Evolutionary conservation across 805 yeast species (phyloP), one percentile per base, ranked within the genome.

Genomic region (Vanderwaltozyma yarrowii): DNA sequence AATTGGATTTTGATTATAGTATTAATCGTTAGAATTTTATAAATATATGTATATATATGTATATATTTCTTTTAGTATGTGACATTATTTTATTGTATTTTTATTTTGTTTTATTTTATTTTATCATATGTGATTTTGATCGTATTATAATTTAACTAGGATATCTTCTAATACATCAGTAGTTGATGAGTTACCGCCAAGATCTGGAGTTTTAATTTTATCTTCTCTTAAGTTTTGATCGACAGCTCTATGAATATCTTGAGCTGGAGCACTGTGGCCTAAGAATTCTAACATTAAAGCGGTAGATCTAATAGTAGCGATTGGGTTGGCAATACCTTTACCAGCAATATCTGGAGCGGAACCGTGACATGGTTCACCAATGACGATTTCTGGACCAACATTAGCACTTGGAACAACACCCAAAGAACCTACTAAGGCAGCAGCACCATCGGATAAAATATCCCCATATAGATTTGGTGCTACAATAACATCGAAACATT

Each of bases 291-390:
- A 76, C 95, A 92, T 80, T 61, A 92, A 72, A 40, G 97, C 98
- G 42, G 96, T 80, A 23, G 98, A 92, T 69, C 98, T 80, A 60
- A 92, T 89, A 36, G 98, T 92, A 40, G 98, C 98, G 56, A 92
- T 79, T 48, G 98, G 98, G 74, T 89, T 89, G 37, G 96, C 75
- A 52, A 86, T 84, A 54, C 92, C 92, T 64, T 74, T 79, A 52
- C 98, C 98, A 61, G 88, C 95, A 50, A 92, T 92, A 63, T 92
- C 98, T 40, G 98, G 98, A 39, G 98, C 98, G 40, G 95, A 84
- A 45, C 98, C 98, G 67, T 92, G 98, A 61, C 96, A 88, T 59
- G 98, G 98, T 69, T 92, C 98, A 61, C 98, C 98, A 59, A 92
- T 86, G 46, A 94, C 96, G 59, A 92, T 89, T 60, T 72, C 66